phyloP scores from a whole-genome alignment of 2,329 filamentous ascomycete species.

The Phaeoacremonium minimum region DNA sequence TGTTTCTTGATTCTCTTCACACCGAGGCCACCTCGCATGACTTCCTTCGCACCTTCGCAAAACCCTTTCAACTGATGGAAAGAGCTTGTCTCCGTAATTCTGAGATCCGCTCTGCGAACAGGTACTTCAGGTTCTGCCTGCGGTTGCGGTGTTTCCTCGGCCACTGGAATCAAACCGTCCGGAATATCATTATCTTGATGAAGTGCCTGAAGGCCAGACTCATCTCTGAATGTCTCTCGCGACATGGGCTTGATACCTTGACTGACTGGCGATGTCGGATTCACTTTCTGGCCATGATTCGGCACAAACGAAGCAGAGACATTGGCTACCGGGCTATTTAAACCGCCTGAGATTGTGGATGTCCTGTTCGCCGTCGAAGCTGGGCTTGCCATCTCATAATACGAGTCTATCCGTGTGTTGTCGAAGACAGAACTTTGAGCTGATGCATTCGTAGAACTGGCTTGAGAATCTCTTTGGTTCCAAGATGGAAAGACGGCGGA shows the following conservation, averaged over 20 bases:
- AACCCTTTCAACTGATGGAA: slow-evolving; percentile 51
- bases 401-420: slow-evolving; percentile 2
- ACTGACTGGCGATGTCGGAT: too few species aligned
- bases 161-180: slow-evolving; percentile 31
- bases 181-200: slow-evolving; percentile 10
- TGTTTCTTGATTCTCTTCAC: slow-evolving; percentile 47
- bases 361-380: neutral
- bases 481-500: too few species aligned
- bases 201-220: neutral
- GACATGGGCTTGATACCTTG: too few species aligned
- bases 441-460: neutral
- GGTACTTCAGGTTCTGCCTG: slow-evolving; percentile 9
- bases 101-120: slow-evolving; percentile 28
- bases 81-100: slow-evolving; percentile 40
- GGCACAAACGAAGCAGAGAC: too few species aligned
- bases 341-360: neutral
- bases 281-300: too few species aligned
- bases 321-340: slow-evolving; percentile 7
- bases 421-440: slow-evolving; percentile 1
- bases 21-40: slow-evolving; percentile 41
- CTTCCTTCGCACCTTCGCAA: slow-evolving; percentile 49
- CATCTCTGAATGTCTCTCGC: too few species aligned
- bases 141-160: slow-evolving; percentile 16
- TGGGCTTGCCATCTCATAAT: slow-evolving; percentile 2
- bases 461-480: neutral